Percentiles rank a stretch among this genome's conserved stretches.
Conservation (phyloP, 2,329 filamentous ascomycete species). For the Ceratocystis albifundus region DNA sequence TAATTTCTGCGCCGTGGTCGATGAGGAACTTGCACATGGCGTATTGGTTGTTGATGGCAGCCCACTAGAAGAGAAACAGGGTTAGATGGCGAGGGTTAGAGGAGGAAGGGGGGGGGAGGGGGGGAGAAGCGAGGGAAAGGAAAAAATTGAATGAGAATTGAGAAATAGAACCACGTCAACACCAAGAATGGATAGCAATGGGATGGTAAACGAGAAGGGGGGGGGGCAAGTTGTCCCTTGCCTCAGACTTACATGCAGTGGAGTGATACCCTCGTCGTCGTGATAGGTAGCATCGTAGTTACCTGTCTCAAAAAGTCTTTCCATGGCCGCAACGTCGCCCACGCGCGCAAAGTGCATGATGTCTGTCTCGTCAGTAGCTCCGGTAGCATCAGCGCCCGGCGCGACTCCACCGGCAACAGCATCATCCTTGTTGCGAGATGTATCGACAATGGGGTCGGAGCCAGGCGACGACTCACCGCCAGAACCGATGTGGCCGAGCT, state of each 20-base stretch:
- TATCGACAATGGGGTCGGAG: constrained; percentile 23
- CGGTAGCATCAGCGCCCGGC: constrained; percentile 5
- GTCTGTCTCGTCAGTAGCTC: constrained; percentile 49
- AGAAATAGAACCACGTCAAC: background rate
- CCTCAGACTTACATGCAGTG: constrained; percentile 64
- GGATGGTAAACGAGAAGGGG: no score
- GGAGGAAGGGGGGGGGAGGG: no score
- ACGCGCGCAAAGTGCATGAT: constrained; percentile 91
- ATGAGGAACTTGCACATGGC: constrained; percentile 94
- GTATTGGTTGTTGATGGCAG: constrained; percentile 97
- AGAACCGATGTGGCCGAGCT: constrained; percentile 41
- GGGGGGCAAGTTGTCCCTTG: no score
- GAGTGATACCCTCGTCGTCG: constrained; percentile 89
- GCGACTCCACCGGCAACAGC: constrained; percentile 14
- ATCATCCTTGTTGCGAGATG: constrained; percentile 19
- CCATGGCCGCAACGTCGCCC: constrained; percentile 75
- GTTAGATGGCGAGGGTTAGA: constrained; percentile 23
- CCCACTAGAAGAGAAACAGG: constrained; percentile 55
- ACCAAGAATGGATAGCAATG: no score
- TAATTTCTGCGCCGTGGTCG: constrained; percentile 73
- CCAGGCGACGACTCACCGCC: constrained; percentile 27
- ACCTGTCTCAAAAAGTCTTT: constrained; percentile 75
- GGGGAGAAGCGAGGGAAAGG: background rate
- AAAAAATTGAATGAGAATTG: background rate
- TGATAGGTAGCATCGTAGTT: constrained; percentile 71